Conservation (phyloP, 352 stramenopile genomes). For the Pythium diclinum region DNA sequence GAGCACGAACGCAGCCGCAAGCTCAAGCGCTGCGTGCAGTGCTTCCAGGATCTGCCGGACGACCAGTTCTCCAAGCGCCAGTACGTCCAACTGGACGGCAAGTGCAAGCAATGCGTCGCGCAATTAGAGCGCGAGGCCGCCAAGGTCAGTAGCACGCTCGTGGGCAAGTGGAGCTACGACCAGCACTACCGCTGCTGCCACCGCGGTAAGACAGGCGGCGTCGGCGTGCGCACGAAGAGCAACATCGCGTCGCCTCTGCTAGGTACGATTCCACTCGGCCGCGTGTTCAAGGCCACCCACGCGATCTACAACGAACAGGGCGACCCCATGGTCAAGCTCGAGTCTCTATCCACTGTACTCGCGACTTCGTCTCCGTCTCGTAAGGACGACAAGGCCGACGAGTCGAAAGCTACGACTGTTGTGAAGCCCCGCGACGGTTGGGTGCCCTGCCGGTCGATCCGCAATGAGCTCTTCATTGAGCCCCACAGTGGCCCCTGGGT, state of each 20-base stretch:
- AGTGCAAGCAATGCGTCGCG: conserved; percentile 53
- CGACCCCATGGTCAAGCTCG: conserved; percentile 69
- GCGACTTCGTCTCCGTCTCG: conserved; percentile 1
- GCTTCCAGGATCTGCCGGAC: conserved; percentile 64
- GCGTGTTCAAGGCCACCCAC: conserved; percentile 55
- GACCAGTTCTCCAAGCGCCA: conserved; percentile 72
- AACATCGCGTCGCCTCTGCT: conserved; percentile 70
- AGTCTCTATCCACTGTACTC: conserved; percentile 35
- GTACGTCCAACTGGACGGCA: conserved; percentile 55
- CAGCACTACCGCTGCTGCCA: conserved; percentile 66
- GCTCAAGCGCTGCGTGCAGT: conserved; percentile 70
- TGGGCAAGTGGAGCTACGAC: conserved; percentile 60
- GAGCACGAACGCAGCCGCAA: conserved; percentile 28
- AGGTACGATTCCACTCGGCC: conserved; percentile 56
- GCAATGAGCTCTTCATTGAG: conserved; percentile 73
- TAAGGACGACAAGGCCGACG: background rate
- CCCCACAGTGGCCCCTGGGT: conserved; percentile 44
- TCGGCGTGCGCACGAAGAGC: conserved; percentile 58
- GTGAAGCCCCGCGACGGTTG: conserved; percentile 39
- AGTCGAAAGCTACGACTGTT: background rate
- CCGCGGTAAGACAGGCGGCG: conserved; percentile 60
- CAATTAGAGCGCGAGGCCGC: conserved; percentile 42
- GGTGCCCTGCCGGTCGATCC: conserved; percentile 70
- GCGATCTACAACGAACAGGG: conserved; percentile 72
- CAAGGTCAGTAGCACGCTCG: conserved; percentile 24